These are phyloP conservation scores for Penicillium psychrosexuale DNA, from an alignment of 2,329 filamentous ascomycete genomes.

Conservation along the genomic window DNA sequence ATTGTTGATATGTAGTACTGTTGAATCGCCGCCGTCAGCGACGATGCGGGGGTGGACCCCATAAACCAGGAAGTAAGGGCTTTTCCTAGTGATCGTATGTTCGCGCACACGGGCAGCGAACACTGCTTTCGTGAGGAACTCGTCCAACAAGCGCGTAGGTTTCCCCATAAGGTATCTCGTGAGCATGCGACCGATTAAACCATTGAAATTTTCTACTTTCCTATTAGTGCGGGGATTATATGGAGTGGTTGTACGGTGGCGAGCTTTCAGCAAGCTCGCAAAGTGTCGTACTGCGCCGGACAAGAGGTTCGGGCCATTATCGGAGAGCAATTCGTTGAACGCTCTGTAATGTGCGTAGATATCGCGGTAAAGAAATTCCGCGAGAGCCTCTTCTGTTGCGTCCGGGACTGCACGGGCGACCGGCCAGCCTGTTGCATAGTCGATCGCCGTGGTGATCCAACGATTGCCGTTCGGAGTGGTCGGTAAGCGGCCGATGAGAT, in stretches of 20 bases:
- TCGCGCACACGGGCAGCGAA: not conserved
- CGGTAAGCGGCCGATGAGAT: not conserved
- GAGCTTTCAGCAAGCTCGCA: not conserved
- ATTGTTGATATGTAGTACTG: too few species aligned
- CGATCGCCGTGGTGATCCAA: constrained; percentile 1
- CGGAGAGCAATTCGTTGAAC: not conserved
- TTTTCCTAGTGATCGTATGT: not conserved
- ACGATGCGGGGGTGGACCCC: not conserved
- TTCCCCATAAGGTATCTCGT: constrained; percentile 11
- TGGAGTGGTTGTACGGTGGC: not conserved
- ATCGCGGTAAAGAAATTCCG: not conserved
- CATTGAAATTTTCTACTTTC: constrained; percentile 11
- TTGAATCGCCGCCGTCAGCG: not conserved
- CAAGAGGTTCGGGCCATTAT: not conserved
- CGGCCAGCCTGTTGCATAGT: not conserved
- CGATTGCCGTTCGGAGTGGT: not conserved
- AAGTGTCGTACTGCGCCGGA: not conserved
- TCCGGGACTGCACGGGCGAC: not conserved
- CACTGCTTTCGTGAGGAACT: constrained; percentile 5
- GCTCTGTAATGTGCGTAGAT: constrained; percentile 3
- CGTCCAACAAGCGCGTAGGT: not conserved
- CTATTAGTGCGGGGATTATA: constrained; percentile 8
- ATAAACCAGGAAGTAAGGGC: not conserved
- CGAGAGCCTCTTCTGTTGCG: not conserved
- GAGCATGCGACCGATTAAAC: not conserved